Evolutionary conservation across 176 grass and related monocot species (phyloP), one percentile per base, ranked within the genome.

Genomic region (Neostapfia colusana): DNA sequence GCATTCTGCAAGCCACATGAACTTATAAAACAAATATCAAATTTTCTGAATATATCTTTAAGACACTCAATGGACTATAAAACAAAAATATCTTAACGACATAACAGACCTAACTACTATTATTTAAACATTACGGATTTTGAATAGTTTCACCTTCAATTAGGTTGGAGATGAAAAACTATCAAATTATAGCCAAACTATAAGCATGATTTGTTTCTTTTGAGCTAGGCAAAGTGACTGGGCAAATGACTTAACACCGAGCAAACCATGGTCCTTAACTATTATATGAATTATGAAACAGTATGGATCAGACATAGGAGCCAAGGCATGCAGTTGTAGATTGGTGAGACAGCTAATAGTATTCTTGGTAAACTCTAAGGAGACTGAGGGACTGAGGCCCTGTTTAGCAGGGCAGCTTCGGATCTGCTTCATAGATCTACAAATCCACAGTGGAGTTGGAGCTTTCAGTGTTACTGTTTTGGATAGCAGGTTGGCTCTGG

Each of bases 1-100:
- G 81, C 16, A 1, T 43, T 37, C 86, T 88, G 75, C 54, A 79
- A 35, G 21, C 9, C 38, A 74, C 12, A 79, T 12, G 15, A 23
- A 51, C 31, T 31, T 31, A 3, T 31, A 31, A 31, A 31, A 31
- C 31, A 31, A 31, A 31, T 31, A 31, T 31, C 31, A 31, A 31
- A 31, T 31, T 31, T 31, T 1, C 31, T 31, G 31, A 40, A 8
- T 40, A 40, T 5, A 40, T 40, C 38, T 17, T 31, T 3, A 31
- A 3, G 31, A 31, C 1, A 31, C 31, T 31, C 31, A 3, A 31
- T 31, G 31, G 31, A 31, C 3, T 31, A 3, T 31, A 31, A 31
- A 31, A 31, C 31, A 31, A 31, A 31, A 2, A 31, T 31, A 31
- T 31, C 0, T 25, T 67, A 5, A 0, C 61, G 20, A 36, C 1